Conservation (phyloP, 140 eudicot species). For the Stevia rebaudiana region DNA sequence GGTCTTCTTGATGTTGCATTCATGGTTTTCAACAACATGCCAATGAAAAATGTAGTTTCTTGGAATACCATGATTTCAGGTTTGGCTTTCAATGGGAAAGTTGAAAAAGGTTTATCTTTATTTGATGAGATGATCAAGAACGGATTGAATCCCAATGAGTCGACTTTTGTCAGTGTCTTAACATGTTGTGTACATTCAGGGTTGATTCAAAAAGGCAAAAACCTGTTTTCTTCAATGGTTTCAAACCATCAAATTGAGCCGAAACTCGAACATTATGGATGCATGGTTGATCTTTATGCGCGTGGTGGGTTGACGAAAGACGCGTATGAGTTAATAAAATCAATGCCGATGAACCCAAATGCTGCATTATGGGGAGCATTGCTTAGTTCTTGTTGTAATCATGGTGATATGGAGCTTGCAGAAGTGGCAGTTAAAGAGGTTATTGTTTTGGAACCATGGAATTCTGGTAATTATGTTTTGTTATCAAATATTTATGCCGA, state of each 20-base stretch:
- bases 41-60: slow-evolving; percentile 52
- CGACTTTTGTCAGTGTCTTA: slow-evolving; percentile 64
- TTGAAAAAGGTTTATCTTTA: slow-evolving; percentile 51
- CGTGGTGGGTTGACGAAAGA: slow-evolving; percentile 58
- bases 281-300: slow-evolving; percentile 80
- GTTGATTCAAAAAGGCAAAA: slow-evolving; percentile 52
- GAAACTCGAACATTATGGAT: slow-evolving; percentile 77
- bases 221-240: slow-evolving; percentile 50
- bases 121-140: slow-evolving; percentile 59
- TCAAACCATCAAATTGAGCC: slow-evolving; percentile 33
- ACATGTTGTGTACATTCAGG: slow-evolving; percentile 77
- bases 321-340: slow-evolving; percentile 45
- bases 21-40: slow-evolving; percentile 47
- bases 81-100: slow-evolving; percentile 62
- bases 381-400: slow-evolving; percentile 56
- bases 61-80: slow-evolving; percentile 73
- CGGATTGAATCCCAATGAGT: slow-evolving; percentile 46
- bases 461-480: slow-evolving; percentile 77
- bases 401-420: slow-evolving; percentile 54
- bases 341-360: slow-evolving; percentile 71
- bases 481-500: slow-evolving; percentile 80
- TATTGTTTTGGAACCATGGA: slow-evolving; percentile 62
- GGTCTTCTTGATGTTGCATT: slow-evolving; percentile 48
- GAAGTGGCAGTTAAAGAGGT: slow-evolving; percentile 63
- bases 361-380: slow-evolving; percentile 76